phyloP scores from a whole-genome alignment of 78 protist genomes.

The Capsaspora owczarzaki region DNA sequence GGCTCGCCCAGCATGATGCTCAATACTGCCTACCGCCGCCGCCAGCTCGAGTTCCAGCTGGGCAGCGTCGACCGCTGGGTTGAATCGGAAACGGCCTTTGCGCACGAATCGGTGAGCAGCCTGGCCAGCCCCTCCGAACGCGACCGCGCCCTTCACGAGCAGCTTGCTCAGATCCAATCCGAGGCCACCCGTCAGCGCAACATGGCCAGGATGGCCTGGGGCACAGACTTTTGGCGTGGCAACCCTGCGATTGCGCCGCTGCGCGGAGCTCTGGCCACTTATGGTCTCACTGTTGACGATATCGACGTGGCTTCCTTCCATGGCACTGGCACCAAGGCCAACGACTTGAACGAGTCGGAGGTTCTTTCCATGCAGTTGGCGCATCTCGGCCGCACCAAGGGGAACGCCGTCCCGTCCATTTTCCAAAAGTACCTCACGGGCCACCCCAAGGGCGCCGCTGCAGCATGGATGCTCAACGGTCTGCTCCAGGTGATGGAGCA shows the following conservation, averaged over 20 bases:
- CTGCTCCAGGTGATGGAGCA: conserved; percentile 29
- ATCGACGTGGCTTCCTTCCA: conserved; percentile 58
- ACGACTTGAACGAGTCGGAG: conserved; percentile 41
- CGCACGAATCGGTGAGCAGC: neutral
- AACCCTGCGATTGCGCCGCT: conserved; percentile 35
- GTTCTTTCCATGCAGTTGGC: conserved; percentile 30
- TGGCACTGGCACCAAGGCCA: conserved; percentile 56
- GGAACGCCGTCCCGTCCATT: conserved; percentile 35
- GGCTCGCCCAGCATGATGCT: neutral
- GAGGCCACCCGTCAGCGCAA: conserved; percentile 15
- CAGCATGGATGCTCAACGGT: conserved; percentile 69
- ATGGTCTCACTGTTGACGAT: conserved; percentile 49
- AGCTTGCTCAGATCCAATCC: neutral
- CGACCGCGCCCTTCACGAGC: neutral
- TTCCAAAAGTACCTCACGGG: conserved; percentile 58
- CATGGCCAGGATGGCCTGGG: conserved; percentile 5
- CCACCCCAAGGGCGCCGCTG: conserved; percentile 63
- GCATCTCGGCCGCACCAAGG: conserved; percentile 45
- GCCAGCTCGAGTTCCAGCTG: conserved; percentile 17
- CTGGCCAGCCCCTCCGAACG: neutral
- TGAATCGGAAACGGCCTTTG: neutral
- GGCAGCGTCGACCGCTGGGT: conserved; percentile 8
- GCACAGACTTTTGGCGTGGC: conserved; percentile 4
- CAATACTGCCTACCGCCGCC: conserved; percentile 10
- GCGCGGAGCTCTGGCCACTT: conserved; percentile 53